Conservation (phyloP, 805 yeast genomes). For the Wickerhamiella cacticola region DNA sequence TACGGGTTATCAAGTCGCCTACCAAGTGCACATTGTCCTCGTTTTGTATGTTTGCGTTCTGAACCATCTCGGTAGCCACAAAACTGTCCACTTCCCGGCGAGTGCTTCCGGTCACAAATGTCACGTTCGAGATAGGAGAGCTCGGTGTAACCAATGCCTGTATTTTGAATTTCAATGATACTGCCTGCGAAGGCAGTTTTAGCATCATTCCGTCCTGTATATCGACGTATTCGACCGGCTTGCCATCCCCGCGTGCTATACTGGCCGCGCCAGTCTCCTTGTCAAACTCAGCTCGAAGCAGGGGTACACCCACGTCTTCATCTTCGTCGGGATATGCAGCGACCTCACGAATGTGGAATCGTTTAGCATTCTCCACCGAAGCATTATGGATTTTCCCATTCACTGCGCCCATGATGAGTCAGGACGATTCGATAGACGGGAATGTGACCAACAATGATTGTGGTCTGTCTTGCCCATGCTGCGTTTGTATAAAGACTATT, state of each 20-base stretch:
- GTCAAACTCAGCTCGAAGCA: conserved; percentile 14
- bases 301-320: conserved; percentile 14
- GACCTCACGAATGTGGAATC: conserved; percentile 16
- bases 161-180: conserved; percentile 15
- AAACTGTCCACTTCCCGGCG: conserved; percentile 25
- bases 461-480: no score
- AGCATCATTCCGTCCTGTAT: conserved; percentile 10
- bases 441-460: no score
- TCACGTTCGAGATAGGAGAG: conserved; percentile 16
- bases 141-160: conserved; percentile 17
- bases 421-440: no score
- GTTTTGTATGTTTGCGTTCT: conserved; percentile 31
- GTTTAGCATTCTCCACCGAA: conserved; percentile 15
- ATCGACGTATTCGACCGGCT: conserved; percentile 11
- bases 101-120: conserved; percentile 25
- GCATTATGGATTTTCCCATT: conserved; percentile 16
- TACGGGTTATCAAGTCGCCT: conserved; percentile 26
- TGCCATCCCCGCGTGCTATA: conserved; percentile 19
- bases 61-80: conserved; percentile 28
- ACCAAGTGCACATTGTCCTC: conserved; percentile 29
- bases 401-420: conserved; percentile 21
- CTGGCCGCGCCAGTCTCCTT: conserved; percentile 14
- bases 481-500: no score
- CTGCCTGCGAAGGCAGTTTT: conserved; percentile 17
- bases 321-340: conserved; percentile 18